Conservation (phyloP, 306 rosid genomes). For the Neltuma alba region DNA sequence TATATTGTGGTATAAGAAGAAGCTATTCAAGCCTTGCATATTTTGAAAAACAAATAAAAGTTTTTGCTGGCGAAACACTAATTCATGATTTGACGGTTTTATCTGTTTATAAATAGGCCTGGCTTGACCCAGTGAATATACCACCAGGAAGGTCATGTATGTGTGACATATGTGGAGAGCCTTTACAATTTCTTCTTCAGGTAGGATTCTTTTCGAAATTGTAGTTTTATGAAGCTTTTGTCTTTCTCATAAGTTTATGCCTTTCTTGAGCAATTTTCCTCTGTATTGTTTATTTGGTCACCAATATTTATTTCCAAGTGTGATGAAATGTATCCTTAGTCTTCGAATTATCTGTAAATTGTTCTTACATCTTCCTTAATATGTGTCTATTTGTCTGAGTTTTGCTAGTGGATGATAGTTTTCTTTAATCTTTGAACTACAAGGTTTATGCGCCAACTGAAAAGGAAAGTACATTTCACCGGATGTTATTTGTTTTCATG, state of each 20-base stretch:
- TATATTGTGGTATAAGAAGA: neutral
- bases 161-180: conserved; percentile 78
- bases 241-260: neutral
- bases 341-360: neutral
- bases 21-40: neutral
- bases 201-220: conserved; percentile 37
- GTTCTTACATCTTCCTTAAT: neutral
- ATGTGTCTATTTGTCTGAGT: neutral
- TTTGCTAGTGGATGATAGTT: conserved; percentile 19
- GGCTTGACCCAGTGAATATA: conserved; percentile 85
- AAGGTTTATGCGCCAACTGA: conserved; percentile 82
- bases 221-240: neutral
- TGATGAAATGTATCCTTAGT: neutral
- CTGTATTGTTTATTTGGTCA: neutral
- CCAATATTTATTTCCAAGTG: neutral
- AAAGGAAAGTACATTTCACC: conserved; percentile 72
- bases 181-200: conserved; percentile 83
- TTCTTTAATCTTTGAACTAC: conserved; percentile 20
- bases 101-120: conserved; percentile 60
- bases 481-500: conserved; percentile 77
- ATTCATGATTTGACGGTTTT: neutral
- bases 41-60: neutral
- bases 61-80: neutral
- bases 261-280: neutral
- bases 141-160: conserved; percentile 63